Evolutionary conservation across 176 grass and related monocot genomes (phyloP).

Genomic region (Raddia distichophylla): DNA sequence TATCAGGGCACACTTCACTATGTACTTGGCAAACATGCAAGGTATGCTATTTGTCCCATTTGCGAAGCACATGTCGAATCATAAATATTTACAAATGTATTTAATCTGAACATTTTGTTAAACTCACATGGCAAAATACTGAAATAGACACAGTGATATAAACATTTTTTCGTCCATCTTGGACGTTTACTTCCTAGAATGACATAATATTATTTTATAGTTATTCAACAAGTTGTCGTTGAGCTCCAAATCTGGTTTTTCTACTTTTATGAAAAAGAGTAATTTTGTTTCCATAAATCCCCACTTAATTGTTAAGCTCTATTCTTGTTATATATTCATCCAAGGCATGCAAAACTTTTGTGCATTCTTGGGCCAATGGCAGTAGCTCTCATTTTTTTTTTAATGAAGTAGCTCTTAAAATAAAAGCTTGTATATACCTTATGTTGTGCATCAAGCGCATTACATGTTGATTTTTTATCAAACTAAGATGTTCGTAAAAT

Average conservation of each 20-base stretch:
- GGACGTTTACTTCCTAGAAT: not conserved
- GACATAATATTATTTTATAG: constrained; percentile 13
- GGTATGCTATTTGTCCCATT: constrained; percentile 46
- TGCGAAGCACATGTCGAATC: constrained; percentile 17
- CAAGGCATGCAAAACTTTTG: not conserved
- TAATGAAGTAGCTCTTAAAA: not conserved
- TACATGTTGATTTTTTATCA: not conserved
- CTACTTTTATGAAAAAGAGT: not conserved
- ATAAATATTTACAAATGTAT: constrained; percentile 15
- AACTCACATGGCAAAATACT: constrained; percentile 19
- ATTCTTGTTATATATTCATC: not conserved
- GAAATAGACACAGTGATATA: not conserved
- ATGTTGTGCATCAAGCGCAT: constrained; percentile 7
- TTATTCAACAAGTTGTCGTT: constrained; percentile 18
- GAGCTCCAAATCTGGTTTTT: not conserved
- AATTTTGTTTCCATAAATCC: not conserved
- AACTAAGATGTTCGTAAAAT: constrained; percentile 2
- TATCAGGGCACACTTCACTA: constrained; percentile 82
- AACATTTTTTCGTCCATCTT: not conserved
- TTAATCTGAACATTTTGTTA: not conserved
- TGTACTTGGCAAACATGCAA: constrained; percentile 97
- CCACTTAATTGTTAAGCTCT: not conserved
- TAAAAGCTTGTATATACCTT: not conserved
- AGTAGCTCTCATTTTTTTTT: not conserved
- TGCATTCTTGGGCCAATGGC: constrained; percentile 8